Evolutionary conservation across 2,329 filamentous ascomycete genomes (phyloP).

Genomic region (Talaromyces sp.): DNA sequence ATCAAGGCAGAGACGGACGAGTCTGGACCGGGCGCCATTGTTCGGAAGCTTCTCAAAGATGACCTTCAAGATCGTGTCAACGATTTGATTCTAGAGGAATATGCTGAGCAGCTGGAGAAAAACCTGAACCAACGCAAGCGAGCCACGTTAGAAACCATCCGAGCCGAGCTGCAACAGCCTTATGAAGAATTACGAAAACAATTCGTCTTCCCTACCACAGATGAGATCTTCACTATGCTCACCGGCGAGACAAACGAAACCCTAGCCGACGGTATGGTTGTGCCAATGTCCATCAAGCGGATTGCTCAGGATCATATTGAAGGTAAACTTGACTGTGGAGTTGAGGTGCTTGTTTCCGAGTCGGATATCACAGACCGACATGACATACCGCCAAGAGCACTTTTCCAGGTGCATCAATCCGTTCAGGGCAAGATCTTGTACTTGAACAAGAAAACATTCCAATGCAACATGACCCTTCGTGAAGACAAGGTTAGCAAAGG

Average conservation of each 20-base stretch:
- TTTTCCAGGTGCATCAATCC: constrained; percentile 77
- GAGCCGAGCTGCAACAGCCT: constrained; percentile 84
- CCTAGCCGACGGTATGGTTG: constrained; percentile 83
- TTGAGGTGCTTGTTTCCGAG: constrained; percentile 82
- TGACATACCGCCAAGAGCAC: constrained; percentile 64
- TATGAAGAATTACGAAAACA: constrained; percentile 90
- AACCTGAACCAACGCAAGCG: constrained; percentile 94
- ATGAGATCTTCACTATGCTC: constrained; percentile 93
- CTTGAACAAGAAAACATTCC: constrained; percentile 81
- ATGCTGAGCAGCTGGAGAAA: constrained; percentile 88
- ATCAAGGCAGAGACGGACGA: constrained; percentile 92
- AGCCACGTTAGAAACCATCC: constrained; percentile 92
- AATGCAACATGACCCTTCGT: constrained; percentile 76
- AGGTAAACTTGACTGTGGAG: constrained; percentile 87
- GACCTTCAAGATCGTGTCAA: constrained; percentile 94
- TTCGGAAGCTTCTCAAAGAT: constrained; percentile 91
- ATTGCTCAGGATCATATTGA: constrained; percentile 92
- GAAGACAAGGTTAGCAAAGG: constrained; percentile 76
- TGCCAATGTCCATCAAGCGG: constrained; percentile 82
- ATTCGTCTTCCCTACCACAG: constrained; percentile 65
- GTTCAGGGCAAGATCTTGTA: constrained; percentile 83
- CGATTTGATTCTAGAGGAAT: constrained; percentile 92
- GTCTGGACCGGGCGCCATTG: constrained; percentile 82
- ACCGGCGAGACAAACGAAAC: constrained; percentile 88
- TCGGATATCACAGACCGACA: constrained; percentile 74